Evolutionary conservation across 768 basidiomycete species (phyloP).

Genomic region (Amanita brunnescens): DNA sequence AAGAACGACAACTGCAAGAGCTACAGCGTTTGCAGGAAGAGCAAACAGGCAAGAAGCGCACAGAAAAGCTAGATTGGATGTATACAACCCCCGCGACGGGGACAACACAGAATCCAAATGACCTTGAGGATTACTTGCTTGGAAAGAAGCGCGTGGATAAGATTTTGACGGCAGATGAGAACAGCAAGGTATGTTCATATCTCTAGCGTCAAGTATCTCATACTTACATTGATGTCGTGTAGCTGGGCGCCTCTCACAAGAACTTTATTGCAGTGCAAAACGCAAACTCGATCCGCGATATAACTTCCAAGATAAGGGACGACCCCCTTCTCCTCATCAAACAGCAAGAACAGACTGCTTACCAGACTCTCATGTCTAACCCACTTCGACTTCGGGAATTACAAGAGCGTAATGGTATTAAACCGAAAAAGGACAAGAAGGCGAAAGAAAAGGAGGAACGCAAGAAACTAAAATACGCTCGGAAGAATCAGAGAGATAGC

Average conservation of each 20-base stretch:
- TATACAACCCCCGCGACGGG: conserved; percentile 96
- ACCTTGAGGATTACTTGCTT: conserved; percentile 91
- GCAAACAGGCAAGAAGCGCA: conserved; percentile 88
- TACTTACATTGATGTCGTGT: not conserved
- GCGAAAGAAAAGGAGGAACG: conserved; percentile 46
- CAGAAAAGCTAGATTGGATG: conserved; percentile 98
- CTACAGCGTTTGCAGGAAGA: conserved; percentile 93
- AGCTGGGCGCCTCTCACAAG: conserved; percentile 84
- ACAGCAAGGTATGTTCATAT: conserved; percentile 58
- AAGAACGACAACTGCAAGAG: conserved; percentile 94
- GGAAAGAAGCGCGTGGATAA: conserved; percentile 99
- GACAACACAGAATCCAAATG: conserved; percentile 77
- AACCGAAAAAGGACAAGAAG: conserved; percentile 70
- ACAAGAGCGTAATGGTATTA: conserved; percentile 76
- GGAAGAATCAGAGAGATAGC: conserved; percentile 21
- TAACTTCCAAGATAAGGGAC: conserved; percentile 90
- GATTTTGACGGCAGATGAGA: conserved; percentile 85
- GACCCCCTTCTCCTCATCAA: conserved; percentile 97
- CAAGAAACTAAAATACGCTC: conserved; percentile 32
- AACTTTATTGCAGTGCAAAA: conserved; percentile 93
- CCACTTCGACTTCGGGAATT: conserved; percentile 77
- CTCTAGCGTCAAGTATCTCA: not conserved
- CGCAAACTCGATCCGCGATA: conserved; percentile 83
- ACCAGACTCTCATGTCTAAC: conserved; percentile 79
- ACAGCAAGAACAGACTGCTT: conserved; percentile 92